A percentile compares a stretch with the other conserved stretches of the same genome.
Evolutionary conservation across 2,329 filamentous ascomycete species (phyloP).

Genomic region (Verticillium albo-atrum): DNA sequence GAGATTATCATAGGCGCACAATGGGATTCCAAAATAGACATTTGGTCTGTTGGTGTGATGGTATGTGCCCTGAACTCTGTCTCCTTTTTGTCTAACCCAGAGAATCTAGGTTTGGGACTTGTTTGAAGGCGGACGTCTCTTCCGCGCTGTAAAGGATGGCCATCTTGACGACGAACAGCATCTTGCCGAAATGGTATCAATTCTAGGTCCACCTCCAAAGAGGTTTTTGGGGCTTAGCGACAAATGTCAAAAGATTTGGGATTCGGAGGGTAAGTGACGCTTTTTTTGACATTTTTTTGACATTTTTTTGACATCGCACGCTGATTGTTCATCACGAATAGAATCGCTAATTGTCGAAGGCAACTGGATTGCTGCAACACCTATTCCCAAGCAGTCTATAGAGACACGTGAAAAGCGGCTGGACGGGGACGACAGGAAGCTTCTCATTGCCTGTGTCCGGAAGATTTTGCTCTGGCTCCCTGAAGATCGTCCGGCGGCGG

Average conservation of each 20-base stretch:
- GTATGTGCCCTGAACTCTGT: constrained; percentile 8
- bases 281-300: background rate
- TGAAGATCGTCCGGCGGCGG: constrained; percentile 17
- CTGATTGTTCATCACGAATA: no score
- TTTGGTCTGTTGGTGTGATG: constrained; percentile 28
- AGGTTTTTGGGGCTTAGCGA: background rate
- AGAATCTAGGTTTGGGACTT: constrained; percentile 23
- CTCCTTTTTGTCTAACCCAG: background rate
- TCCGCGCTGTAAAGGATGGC: constrained; percentile 14
- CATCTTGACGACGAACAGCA: constrained; percentile 20
- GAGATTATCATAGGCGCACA: constrained; percentile 27
- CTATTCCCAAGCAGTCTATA: constrained; percentile 19
- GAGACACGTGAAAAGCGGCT: constrained; percentile 15
- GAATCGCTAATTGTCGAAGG: constrained; percentile 12
- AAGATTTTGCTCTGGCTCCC: constrained; percentile 19
- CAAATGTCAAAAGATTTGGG: background rate
- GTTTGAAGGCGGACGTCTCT: constrained; percentile 23
- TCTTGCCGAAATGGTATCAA: constrained; percentile 29
- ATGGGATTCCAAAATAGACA: constrained; percentile 27
- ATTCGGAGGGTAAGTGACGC: background rate
- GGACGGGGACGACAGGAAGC: constrained; percentile 16
- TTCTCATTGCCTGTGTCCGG: constrained; percentile 15
- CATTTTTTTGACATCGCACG: no score
- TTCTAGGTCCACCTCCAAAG: constrained; percentile 28
- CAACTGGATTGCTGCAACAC: constrained; percentile 19